Evolutionary conservation across 106 monocot genomes (phyloP), one percentile per base, ranked within the genome.

Genomic region (Dioscorea dumetorum): DNA sequence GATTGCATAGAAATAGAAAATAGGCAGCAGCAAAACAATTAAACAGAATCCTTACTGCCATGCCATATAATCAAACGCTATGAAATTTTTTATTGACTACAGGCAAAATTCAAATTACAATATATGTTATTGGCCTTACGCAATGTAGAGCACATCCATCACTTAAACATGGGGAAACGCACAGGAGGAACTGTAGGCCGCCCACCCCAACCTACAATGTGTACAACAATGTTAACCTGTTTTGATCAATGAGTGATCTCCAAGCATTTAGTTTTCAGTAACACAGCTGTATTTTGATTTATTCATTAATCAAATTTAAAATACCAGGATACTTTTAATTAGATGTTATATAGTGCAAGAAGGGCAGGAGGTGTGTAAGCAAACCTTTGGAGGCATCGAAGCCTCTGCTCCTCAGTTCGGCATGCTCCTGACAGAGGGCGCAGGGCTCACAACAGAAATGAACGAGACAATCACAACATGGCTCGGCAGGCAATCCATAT

Each of bases 81-180:
- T 28, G 3, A 28, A 28, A 28, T 28, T 28, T 1, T 28, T 1
- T 28, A 28, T 28, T 28, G 28, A 28, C 28, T 28, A 28, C 3
- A 28, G 28, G 28, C 28, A 28, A 28, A 28, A 28, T 28, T 3
- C 28, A 28, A 28, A 28, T 28, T 28, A 28, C 28, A n/a, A n/a
- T n/a, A 28, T 28, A 28, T 28, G 28, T 28, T 28, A 28, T 28
- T 28, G 28, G 28, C 28, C 28, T 28, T 28, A 3, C 3, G 28
- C 28, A 28, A 28, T 28, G n/a, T 1, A 28, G 28, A 28, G 28
- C 28, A 28, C n/a, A 56, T 16, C 5, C 0, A 15, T 56, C 54
- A 56, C 19, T 56, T 56, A 14, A 56, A 56, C 54, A 56, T 56
- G 54, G 54, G 54, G 54, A 56, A 56, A 5, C 54, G 54, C 54